Evolutionary conservation across 1,284 basidiomycete genomes (phyloP), one percentile per base, ranked within the genome.

Genomic region (Ustilago bromivora): DNA sequence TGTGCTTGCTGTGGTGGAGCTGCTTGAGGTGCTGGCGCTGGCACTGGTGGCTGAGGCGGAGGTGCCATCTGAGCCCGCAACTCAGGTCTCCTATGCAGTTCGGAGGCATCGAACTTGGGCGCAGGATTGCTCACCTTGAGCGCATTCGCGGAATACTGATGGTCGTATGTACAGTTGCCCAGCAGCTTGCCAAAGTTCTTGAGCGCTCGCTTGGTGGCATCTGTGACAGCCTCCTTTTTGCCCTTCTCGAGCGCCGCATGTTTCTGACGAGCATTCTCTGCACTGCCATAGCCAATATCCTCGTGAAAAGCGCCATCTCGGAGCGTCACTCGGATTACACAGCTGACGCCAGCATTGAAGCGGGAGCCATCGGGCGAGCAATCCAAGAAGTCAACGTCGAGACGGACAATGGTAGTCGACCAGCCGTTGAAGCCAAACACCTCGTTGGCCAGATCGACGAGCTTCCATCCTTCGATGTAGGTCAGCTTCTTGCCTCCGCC

Each of bases 371-470:
- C 88, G 11, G 90, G 89, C 70, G 94, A 91, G 72, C 69, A 71
- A 51, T 84, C 83, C 11, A 84, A 63, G 82, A 87, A 91, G 80
- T 90, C 89, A 5, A 92, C 93, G 17, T 91, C 91, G 49, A 98
- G 87, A 57, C 87, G 92, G 63, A 93, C 90, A 57, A 98, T 90
- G 62, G 88, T 93, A 2, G 95, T 94, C 60, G 92, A 94, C 96
- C 96, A 99, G 11, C 97, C 97, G 76, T 98, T 96, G 88, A 95
- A 98, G 1, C 96, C 96, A 88, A 99, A 99, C 41, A 99, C 93
- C 81, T 99, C 96, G 86, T 99, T 99, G 1, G 96, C 96, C 31
- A 99, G 66, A 32, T 82, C 78, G 31, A 82, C 79, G 10, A 78
- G 78, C 88, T 95, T 96, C 95, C 96, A 98, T 0, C 96, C 97